A percentile compares a stretch with the other conserved stretches of the same genome.
phyloP scores from a whole-genome alignment of 2,329 filamentous ascomycete genomes.

The Emergomyces orientalis region DNA sequence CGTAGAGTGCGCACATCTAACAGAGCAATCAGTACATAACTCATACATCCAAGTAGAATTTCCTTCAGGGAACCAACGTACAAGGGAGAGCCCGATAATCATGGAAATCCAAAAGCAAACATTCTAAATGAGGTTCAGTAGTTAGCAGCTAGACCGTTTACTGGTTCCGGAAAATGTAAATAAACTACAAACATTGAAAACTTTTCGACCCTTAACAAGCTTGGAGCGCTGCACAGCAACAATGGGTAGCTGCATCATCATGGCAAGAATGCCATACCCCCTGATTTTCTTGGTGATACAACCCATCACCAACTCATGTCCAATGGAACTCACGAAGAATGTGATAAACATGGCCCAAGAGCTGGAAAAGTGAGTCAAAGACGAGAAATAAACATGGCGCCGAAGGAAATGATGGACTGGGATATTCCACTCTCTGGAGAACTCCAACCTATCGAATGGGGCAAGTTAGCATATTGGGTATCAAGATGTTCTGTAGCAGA shows the following conservation, averaged over 20 bases:
- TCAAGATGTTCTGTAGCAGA: conserved; percentile 40
- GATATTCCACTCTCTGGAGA: conserved; percentile 94
- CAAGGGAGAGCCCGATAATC: conserved; percentile 74
- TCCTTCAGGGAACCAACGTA: conserved; percentile 36
- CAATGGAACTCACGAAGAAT: conserved; percentile 79
- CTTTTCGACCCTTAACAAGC: conserved; percentile 63
- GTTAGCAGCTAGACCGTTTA: conserved; percentile 4
- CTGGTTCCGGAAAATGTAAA: neutral
- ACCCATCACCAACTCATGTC: conserved; percentile 92
- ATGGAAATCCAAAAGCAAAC: conserved; percentile 87
- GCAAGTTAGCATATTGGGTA: conserved; percentile 8
- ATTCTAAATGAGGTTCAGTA: conserved; percentile 42
- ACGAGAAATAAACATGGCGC: conserved; percentile 84
- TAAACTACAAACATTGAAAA: conserved; percentile 54
- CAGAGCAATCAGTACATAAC: conserved; percentile 2
- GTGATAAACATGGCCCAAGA: conserved; percentile 76
- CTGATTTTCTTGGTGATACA: conserved; percentile 96
- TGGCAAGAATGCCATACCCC: conserved; percentile 85
- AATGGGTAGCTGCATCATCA: conserved; percentile 95
- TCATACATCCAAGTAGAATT: neutral
- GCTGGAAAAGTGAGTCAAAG: conserved; percentile 64
- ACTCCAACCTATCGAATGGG: conserved; percentile 63
- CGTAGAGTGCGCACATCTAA: conserved; percentile 53
- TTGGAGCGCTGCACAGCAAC: conserved; percentile 79
- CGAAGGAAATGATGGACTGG: conserved; percentile 93